These are phyloP conservation scores for Achaetomiella virescens DNA, from an alignment of 495 filamentous ascomycete genomes.

Conservation along the genomic window DNA sequence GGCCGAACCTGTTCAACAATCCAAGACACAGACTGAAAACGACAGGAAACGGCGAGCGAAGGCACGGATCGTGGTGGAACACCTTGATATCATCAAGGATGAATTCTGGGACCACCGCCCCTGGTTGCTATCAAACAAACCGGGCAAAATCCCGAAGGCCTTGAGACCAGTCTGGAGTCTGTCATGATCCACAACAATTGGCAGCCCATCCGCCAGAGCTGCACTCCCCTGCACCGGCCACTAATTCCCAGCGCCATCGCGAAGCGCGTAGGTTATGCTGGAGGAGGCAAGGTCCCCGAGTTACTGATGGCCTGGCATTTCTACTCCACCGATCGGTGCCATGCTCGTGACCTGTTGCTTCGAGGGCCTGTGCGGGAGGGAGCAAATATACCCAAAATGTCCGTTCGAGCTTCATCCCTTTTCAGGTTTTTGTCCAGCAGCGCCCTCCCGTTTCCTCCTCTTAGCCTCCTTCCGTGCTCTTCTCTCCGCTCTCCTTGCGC, in stretches of 20 bases:
- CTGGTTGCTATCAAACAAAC: constrained; percentile 75
- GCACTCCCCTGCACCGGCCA: not conserved
- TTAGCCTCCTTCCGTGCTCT: constrained; percentile 41
- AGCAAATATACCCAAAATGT: not conserved
- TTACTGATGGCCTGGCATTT: not conserved
- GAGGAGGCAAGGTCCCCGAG: not conserved
- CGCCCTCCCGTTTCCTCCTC: constrained; percentile 17
- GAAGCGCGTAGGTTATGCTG: not conserved
- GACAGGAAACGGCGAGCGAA: constrained; percentile 68
- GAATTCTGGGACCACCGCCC: constrained; percentile 84
- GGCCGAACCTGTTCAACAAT: constrained; percentile 44
- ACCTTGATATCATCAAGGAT: constrained; percentile 89
- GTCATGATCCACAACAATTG: not conserved
- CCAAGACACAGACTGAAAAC: constrained; percentile 72
- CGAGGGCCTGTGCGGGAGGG: not conserved
- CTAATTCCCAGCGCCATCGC: not conserved
- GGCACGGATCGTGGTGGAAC: constrained; percentile 70
- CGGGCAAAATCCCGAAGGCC: constrained; percentile 56
- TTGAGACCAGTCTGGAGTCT: constrained; percentile 8
- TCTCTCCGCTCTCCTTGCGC: constrained; percentile 38
- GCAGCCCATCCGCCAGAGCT: not conserved
- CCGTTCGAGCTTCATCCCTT: constrained; percentile 9
- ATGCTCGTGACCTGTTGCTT: not conserved
- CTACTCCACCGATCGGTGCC: not conserved
- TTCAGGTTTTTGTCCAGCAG: not conserved